Evolutionary conservation across 2,329 filamentous ascomycete species (phyloP).

Genomic region (Pseudogymnoascus sp.): DNA sequence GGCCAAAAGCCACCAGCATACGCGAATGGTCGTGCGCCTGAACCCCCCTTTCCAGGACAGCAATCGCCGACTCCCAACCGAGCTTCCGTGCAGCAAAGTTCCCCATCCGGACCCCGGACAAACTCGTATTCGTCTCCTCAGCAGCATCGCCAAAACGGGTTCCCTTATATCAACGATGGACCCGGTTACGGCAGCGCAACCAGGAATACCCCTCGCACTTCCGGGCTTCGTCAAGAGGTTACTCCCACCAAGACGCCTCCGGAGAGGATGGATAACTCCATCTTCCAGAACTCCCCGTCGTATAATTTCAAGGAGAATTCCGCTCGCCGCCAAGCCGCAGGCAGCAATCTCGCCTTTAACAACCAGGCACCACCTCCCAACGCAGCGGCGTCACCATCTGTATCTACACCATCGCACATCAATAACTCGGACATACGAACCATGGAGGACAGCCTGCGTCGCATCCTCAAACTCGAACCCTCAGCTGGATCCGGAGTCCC

Average conservation of each 20-base stretch:
- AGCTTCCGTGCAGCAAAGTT: background rate
- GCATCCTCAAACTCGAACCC: slow-evolving; percentile 26
- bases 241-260: slow-evolving; percentile 24
- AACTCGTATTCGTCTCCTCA: slow-evolving; percentile 2
- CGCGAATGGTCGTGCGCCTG: background rate
- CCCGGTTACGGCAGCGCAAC: slow-evolving; percentile 13
- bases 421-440: slow-evolving; percentile 20
- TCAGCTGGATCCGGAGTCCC: slow-evolving; percentile 14
- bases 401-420: background rate
- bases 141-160: slow-evolving; percentile 13
- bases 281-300: background rate
- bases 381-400: background rate
- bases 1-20: slow-evolving; percentile 17
- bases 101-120: background rate
- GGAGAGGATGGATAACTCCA: slow-evolving; percentile 6
- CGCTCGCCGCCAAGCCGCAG: background rate
- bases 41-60: background rate
- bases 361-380: background rate
- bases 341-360: background rate
- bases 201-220: slow-evolving; percentile 20
- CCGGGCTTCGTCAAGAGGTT: slow-evolving; percentile 27
- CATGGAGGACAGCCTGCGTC: slow-evolving; percentile 28
- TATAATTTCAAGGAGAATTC: slow-evolving; percentile 7
- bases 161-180: slow-evolving; percentile 14
- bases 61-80: background rate